phyloP scores from a whole-genome alignment of 1,284 basidiomycete species.

The Leccinum huronense region DNA sequence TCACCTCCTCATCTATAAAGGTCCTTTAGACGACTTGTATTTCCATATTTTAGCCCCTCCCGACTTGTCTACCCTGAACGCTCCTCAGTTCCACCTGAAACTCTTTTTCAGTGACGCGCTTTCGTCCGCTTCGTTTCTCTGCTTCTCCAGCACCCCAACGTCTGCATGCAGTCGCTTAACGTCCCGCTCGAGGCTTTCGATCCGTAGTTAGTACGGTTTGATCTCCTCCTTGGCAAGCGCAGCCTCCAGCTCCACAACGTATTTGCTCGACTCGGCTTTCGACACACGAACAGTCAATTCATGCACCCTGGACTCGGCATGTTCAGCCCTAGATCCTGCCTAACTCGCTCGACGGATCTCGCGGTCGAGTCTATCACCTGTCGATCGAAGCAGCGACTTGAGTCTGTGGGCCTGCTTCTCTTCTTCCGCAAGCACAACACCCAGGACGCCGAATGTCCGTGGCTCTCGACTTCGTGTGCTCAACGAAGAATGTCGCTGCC shows the following conservation, averaged over 20 bases:
- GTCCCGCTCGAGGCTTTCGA: conserved; percentile 52
- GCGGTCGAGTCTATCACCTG: conserved; percentile 55
- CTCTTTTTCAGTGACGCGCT: conserved; percentile 43
- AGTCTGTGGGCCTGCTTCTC: conserved; percentile 58
- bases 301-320: conserved; percentile 49
- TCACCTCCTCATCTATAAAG: too few relatives aligned
- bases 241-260: conserved; percentile 46
- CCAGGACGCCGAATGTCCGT: conserved; percentile 15
- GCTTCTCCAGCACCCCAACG: conserved; percentile 41
- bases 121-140: conserved; percentile 49
- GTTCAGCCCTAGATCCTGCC: conserved; percentile 50
- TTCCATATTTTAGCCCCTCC: conserved; percentile 14
- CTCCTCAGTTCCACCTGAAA: conserved; percentile 49
- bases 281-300: conserved; percentile 41
- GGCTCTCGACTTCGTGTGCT: conserved; percentile 28
- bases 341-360: conserved; percentile 55
- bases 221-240: conserved; percentile 50
- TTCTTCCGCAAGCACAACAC: conserved; percentile 56
- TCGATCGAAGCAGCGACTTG: conserved; percentile 52
- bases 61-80: conserved; percentile 47
- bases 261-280: conserved; percentile 47
- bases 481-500: conserved; percentile 27
- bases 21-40: too few relatives aligned
- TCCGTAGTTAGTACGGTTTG: conserved; percentile 46
- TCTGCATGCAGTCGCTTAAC: conserved; percentile 45